Evolutionary conservation across 2,329 filamentous ascomycete genomes (phyloP), one percentile per base, ranked within the genome.

Genomic region (Emericellopsis atlantica): DNA sequence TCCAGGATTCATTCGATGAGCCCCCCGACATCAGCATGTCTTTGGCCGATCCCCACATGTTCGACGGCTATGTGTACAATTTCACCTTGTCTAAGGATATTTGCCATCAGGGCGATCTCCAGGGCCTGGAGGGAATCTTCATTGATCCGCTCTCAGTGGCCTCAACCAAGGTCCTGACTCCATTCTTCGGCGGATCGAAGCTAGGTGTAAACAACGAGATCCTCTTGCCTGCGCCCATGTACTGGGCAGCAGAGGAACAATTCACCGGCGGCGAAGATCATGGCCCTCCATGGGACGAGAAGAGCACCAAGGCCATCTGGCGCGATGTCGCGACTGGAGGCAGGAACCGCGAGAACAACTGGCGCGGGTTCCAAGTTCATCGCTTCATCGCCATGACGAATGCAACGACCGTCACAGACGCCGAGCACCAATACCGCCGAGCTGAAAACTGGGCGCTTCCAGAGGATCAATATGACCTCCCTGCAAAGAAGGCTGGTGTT

Each of bases 351-450:
- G 51, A 66, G 55, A 49, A 69, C 23, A 86, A 79, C 49, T 88
- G 83, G 83, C 72, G 66, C 10, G 72, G 76, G 0, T 87, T 86
- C 51, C 82, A 88, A 47, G 75, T 83, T 4, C 83, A 87, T 52
- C 79, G 84, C 2, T 84, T 88, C 52, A 71, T 86, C 2, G 67
- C 76, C 36, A 82, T 87, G 77, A 72, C 79, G 51, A 87, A 88
- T 49, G 72, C 66, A 10, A 82, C 79, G 7, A 69, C 67, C 43
- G 64, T 83, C 4, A 51, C 52, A 6, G 52, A 57, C 6, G 72
- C 71, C 3, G 72, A 80, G 48, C 50, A 58, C 3, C 60, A 59
- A 11, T 40, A 50, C 6, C 57, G 65, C 44, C 47, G 54, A 4
- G 59, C 71, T 0, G 54, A 66, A 43, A 79, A 79, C 54, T 79